phyloP scores from a whole-genome alignment of 306 rosid genomes.

The Rosa multiflora region DNA sequence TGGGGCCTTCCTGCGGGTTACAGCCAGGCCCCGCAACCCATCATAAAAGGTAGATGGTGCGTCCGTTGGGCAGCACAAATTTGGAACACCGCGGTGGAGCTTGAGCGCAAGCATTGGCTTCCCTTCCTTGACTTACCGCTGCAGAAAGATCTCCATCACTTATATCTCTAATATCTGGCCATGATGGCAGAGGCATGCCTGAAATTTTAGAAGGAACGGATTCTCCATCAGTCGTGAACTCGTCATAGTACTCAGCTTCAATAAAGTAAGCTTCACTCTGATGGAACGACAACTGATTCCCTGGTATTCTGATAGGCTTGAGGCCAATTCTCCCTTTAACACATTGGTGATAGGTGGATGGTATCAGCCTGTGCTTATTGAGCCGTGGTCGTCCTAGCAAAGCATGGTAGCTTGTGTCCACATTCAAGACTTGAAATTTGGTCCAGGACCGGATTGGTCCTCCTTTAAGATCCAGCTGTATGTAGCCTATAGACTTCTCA shows the following conservation, averaged over 20 bases:
- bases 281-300: not conserved
- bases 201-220: too few relatives aligned
- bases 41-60: not conserved
- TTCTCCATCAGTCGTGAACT: not conserved
- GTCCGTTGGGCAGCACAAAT: not conserved
- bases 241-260: not conserved
- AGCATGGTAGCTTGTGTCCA: not conserved
- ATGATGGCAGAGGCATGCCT: not conserved
- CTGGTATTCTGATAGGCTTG: not conserved
- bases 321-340: not conserved
- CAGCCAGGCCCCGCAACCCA: not conserved
- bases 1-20: not conserved
- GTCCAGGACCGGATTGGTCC: not conserved
- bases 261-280: not conserved
- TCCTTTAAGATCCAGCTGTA: not conserved
- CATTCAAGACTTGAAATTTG: not conserved
- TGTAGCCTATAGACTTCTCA: not conserved
- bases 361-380: not conserved
- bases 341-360: not conserved
- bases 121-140: not conserved
- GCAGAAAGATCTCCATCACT: not conserved
- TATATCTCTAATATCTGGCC: not conserved
- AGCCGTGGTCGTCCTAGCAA: not conserved
- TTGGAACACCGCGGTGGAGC: rapidly evolving
- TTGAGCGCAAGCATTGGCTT: not conserved